Percentiles rank a stretch among this genome's conserved stretches.
phyloP scores from a whole-genome alignment of 345 rosid genomes.

The Pugionium dolabratum region DNA sequence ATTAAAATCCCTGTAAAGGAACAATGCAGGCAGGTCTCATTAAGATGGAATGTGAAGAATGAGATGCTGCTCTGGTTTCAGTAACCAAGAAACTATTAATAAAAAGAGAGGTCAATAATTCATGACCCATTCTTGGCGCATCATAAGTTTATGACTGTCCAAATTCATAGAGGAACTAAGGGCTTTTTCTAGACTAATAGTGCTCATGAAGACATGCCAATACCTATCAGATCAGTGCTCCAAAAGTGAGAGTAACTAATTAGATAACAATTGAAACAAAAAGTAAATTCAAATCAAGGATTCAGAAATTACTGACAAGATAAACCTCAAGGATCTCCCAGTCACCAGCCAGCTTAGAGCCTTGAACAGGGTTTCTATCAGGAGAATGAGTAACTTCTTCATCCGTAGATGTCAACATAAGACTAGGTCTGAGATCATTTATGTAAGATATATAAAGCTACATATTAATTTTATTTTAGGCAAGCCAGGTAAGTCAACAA shows the following conservation, averaged over 20 bases:
- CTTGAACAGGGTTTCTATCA: constrained; percentile 49
- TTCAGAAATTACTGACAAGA: constrained; percentile 65
- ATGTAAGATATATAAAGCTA: constrained; percentile 28
- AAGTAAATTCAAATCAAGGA: not conserved
- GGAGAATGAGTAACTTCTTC: constrained; percentile 63
- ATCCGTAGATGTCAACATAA: constrained; percentile 60
- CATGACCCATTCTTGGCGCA: not conserved
- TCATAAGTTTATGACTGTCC: not conserved
- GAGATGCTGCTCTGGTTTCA: constrained; percentile 1
- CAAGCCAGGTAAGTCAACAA: constrained; percentile 22
- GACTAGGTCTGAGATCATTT: constrained; percentile 52
- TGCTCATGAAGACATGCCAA: constrained; percentile 11
- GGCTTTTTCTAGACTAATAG: not conserved
- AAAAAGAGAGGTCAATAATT: constrained; percentile 4
- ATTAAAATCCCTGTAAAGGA: constrained; percentile 1
- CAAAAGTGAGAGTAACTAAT: constrained; percentile 7
- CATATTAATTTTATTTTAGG: not conserved
- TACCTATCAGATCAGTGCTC: not conserved
- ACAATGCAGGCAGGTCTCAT: constrained; percentile 9
- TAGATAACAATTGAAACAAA: constrained; percentile 9
- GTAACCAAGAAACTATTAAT: constrained; percentile 6
- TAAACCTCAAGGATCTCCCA: constrained; percentile 94
- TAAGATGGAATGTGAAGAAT: not conserved
- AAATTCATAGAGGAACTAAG: not conserved
- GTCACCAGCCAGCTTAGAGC: constrained; percentile 52